A percentile compares a stretch with the other conserved stretches of the same genome.
Evolutionary conservation across 1,284 basidiomycete species (phyloP).

Genomic region (Naganishia cerealis): DNA sequence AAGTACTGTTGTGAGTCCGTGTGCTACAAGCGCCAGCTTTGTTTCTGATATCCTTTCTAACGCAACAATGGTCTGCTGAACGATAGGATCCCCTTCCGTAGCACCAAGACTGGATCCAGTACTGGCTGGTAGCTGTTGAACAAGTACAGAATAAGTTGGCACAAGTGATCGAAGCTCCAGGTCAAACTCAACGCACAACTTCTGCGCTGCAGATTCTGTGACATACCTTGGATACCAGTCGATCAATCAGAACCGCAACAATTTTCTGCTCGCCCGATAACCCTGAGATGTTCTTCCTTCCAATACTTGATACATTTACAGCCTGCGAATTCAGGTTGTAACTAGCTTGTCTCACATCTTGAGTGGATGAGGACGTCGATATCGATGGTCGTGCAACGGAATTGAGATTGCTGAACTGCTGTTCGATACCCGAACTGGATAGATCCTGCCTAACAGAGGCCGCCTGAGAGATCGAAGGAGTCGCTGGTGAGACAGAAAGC

Average conservation of each 20-base stretch:
- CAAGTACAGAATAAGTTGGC: background rate
- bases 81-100: constrained; percentile 71
- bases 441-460: constrained; percentile 2
- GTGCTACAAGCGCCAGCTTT: constrained; percentile 73
- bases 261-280: constrained; percentile 29
- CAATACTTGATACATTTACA: constrained; percentile 10
- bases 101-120: constrained; percentile 71
- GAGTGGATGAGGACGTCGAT: constrained; percentile 21
- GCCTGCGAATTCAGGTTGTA: constrained; percentile 6
- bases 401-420: constrained; percentile 1
- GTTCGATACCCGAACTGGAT: background rate
- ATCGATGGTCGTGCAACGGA: constrained; percentile 10
- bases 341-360: constrained; percentile 13
- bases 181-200: too few species aligned
- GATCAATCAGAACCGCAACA: constrained; percentile 28
- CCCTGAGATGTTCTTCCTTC: constrained; percentile 28
- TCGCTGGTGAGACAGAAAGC: constrained; percentile 11
- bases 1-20: constrained; percentile 70
- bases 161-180: background rate
- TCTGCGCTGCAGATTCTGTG: background rate
- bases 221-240: constrained; percentile 29
- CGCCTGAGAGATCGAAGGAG: background rate
- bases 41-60: constrained; percentile 74
- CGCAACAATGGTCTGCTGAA: constrained; percentile 71
- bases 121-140: constrained; percentile 72